Evolutionary conservation across 2,329 filamentous ascomycete species (phyloP).

Genomic region (Venturia aucupariae): DNA sequence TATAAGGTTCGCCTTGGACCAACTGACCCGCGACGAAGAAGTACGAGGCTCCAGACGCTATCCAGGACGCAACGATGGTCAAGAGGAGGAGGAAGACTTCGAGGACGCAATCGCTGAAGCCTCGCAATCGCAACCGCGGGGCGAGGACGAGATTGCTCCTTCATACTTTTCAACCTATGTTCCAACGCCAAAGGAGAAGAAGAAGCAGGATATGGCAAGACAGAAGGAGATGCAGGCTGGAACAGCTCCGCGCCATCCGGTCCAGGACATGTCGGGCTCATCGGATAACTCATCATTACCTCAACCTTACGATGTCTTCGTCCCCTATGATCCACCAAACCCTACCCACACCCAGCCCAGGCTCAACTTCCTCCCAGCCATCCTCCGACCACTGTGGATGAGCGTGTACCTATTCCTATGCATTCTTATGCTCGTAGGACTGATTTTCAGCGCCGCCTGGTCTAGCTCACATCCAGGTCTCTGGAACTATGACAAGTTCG

Average conservation of each 20-base stretch:
- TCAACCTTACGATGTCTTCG: conserved; percentile 19
- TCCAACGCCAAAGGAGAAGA: conserved; percentile 1
- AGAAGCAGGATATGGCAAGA: conserved; percentile 12
- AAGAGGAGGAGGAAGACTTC: conserved; percentile 8
- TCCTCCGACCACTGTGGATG: conserved; percentile 60
- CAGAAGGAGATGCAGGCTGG: conserved; percentile 16
- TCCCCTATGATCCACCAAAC: conserved; percentile 22
- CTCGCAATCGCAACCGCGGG: not conserved
- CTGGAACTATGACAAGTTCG: conserved; percentile 57
- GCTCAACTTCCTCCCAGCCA: conserved; percentile 61
- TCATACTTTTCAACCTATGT: not conserved
- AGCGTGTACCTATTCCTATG: conserved; percentile 51
- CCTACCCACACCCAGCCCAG: conserved; percentile 22
- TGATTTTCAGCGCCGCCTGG: conserved; percentile 65
- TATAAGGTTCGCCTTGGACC: conserved; percentile 82
- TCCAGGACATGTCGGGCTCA: not conserved
- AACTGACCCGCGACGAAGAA: conserved; percentile 67
- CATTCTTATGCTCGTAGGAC: conserved; percentile 59
- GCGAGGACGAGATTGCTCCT: not conserved
- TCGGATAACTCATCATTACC: not conserved
- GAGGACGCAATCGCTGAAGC: not conserved
- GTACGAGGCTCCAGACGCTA: conserved; percentile 46
- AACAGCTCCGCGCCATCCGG: conserved; percentile 9
- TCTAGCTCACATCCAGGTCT: conserved; percentile 56
- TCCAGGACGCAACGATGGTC: conserved; percentile 18